Conservation (phyloP, 2,329 filamentous ascomycete species). For the Aspergillus sp. region DNA sequence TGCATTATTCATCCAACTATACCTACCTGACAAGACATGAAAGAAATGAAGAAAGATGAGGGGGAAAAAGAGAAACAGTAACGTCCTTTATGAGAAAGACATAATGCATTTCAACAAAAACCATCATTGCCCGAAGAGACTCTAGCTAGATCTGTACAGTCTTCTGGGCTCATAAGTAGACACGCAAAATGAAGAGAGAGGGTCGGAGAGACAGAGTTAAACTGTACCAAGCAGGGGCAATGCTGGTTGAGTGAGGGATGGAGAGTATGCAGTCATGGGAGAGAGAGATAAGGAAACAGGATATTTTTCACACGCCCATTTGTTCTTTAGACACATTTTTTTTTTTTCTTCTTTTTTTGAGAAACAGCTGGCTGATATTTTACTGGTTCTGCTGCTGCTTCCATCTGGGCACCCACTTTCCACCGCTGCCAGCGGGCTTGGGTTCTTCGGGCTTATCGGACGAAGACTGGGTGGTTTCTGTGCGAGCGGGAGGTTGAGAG, state of each 20-base stretch:
- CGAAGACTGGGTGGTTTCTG: slow-evolving; percentile 20
- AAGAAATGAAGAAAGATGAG: slow-evolving; percentile 1
- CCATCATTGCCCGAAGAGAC: slow-evolving; percentile 10
- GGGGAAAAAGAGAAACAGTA: background rate
- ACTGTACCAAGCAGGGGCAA: background rate
- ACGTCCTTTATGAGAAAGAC: slow-evolving; percentile 10
- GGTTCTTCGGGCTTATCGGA: slow-evolving; percentile 29
- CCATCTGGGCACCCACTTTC: slow-evolving; percentile 40
- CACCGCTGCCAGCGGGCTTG: slow-evolving; percentile 18
- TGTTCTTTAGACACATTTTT: slow-evolving; percentile 4
- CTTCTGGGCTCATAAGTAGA: slow-evolving; percentile 7
- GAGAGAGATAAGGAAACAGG: slow-evolving; percentile 15
- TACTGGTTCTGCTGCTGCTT: slow-evolving; percentile 38
- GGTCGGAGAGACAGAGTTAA: background rate
- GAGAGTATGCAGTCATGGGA: background rate
- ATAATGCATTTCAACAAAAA: slow-evolving; percentile 15
- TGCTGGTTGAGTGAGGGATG: background rate
- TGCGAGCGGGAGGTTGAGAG: slow-evolving; percentile 24
- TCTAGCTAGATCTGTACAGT: slow-evolving; percentile 11
- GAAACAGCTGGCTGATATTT: slow-evolving; percentile 15
- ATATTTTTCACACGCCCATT: slow-evolving; percentile 12
- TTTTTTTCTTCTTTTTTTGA: slow-evolving; percentile 3
- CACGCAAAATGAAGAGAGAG: background rate
- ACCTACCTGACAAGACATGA: background rate
- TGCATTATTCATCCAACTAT: slow-evolving; percentile 14